phyloP scores from a whole-genome alignment of 1,284 basidiomycete genomes.

The Rhizoctonia solani region DNA sequence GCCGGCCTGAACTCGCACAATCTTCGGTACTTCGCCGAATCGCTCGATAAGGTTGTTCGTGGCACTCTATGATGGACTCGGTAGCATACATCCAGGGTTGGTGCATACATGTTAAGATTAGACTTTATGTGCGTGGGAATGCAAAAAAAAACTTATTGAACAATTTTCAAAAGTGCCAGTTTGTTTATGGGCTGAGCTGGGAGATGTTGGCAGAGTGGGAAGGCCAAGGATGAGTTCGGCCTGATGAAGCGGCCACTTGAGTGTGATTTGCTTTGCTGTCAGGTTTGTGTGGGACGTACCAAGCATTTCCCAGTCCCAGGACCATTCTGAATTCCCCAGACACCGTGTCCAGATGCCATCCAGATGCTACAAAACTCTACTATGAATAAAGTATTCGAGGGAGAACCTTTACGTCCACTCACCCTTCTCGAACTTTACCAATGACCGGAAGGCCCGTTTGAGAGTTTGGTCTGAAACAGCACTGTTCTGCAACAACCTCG shows the following conservation, averaged over 20 bases:
- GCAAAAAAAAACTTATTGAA: background rate
- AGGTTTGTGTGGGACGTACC: conserved; percentile 29
- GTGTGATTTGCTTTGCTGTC: background rate
- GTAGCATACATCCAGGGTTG: conserved; percentile 16
- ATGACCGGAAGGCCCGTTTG: conserved; percentile 53
- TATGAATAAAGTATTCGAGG: background rate
- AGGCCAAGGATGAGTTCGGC: conserved; percentile 55
- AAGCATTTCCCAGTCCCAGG: conserved; percentile 55
- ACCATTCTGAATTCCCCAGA: conserved; percentile 52
- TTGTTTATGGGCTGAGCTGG: conserved; percentile 47
- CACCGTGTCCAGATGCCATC: conserved; percentile 47
- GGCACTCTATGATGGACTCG: conserved; percentile 50
- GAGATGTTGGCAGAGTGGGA: conserved; percentile 54
- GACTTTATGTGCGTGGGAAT: conserved; percentile 20
- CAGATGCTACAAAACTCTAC: conserved; percentile 31
- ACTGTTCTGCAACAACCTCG: conserved; percentile 51
- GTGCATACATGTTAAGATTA: background rate
- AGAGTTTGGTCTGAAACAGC: conserved; percentile 58
- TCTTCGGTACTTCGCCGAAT: conserved; percentile 73
- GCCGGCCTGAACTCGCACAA: conserved; percentile 79
- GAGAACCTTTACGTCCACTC: conserved; percentile 49
- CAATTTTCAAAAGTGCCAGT: background rate
- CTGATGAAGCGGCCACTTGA: conserved; percentile 38
- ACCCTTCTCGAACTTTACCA: conserved; percentile 50
- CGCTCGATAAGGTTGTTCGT: conserved; percentile 72